Base-by-base conservation (phyloP, 2,329 filamentous ascomycete genomes). In the Fusarium armeniacum region DNA sequence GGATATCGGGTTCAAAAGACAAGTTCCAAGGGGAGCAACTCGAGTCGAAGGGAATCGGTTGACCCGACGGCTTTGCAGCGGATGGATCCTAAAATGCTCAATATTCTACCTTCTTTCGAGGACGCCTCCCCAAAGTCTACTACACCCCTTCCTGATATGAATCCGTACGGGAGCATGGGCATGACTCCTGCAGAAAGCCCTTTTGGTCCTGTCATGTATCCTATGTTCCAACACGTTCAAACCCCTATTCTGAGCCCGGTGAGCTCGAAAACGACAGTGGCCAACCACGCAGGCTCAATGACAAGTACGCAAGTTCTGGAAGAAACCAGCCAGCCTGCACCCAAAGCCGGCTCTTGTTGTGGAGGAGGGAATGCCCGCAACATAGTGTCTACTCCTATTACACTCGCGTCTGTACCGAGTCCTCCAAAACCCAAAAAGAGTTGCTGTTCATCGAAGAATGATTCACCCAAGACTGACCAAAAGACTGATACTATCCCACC, bases 71-170 rank as follows among this genome's bases (percentile, higher is more conserved):
- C 80, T 12, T 76, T 89, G 18, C 81, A 84, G 49, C 82, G 86
- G 61, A 87, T 88, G 79, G 84, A 88, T 67, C 78, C 82, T n/a
- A 83, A 77, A 67, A 83, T 83, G 62, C 74, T 87, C 62, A 88
- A 87, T 71, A 77, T 87, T 49, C 58, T 85, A 46, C 76, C 81
- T 4, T 73, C 78, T 15, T 78, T 73, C 50, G 75, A 72, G 44
- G 62, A 69, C 41, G 74, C 77, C 26, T 75, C 73, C 40, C 76
- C 70, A 41, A 74, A 71, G 32, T 60, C 76, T 70, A 65, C 65
- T 57, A 54, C 61, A 67, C 65, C 67, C 51, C 69, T 62, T 52
- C 64, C 76, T 3, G 72, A 73, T 28, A 65, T 73, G 55, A 66
- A 72, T 20, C 58, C 76, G 8, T 80, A 77, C 47, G 73, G 71